Percentiles rank a stretch among this genome's conserved stretches.
phyloP scores from a whole-genome alignment of 192 early-diverging fungal genomes.

The Podila verticillata region DNA sequence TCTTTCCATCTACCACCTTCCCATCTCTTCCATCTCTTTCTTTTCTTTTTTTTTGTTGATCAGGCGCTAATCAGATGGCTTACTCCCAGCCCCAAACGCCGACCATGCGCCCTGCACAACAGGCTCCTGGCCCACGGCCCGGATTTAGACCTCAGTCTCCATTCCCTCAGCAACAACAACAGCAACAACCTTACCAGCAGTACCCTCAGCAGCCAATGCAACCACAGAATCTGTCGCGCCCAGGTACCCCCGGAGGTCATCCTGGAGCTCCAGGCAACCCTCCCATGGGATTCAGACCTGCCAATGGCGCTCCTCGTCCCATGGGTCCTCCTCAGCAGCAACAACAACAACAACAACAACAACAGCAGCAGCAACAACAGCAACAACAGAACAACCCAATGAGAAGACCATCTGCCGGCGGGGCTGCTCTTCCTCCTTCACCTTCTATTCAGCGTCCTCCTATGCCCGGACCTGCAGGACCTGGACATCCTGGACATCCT shows the following conservation, averaged over 20 bases:
- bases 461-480: slow-evolving; percentile 29
- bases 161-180: slow-evolving; percentile 12
- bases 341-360: slow-evolving; percentile 11
- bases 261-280: slow-evolving; percentile 9
- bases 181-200: slow-evolving; percentile 1
- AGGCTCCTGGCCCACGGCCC: slow-evolving; percentile 28
- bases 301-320: slow-evolving; percentile 20
- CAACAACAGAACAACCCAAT: slow-evolving; percentile 5
- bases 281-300: slow-evolving; percentile 22
- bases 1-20: not conserved
- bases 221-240: slow-evolving; percentile 5
- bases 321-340: slow-evolving; percentile 11
- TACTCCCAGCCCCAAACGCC: slow-evolving; percentile 41
- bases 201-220: slow-evolving; percentile 1
- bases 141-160: slow-evolving; percentile 27
- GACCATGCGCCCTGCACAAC: slow-evolving; percentile 21
- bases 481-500: slow-evolving; percentile 11
- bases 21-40: not conserved
- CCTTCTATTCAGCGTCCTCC: slow-evolving; percentile 38
- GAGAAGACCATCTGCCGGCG: slow-evolving; percentile 23
- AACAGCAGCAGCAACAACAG: not conserved
- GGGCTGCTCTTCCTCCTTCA: slow-evolving; percentile 15
- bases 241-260: slow-evolving; percentile 8
- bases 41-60: not conserved
- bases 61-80: slow-evolving; percentile 20